phyloP scores from a whole-genome alignment of 306 rosid genomes.

The Cucumis cinereus region DNA sequence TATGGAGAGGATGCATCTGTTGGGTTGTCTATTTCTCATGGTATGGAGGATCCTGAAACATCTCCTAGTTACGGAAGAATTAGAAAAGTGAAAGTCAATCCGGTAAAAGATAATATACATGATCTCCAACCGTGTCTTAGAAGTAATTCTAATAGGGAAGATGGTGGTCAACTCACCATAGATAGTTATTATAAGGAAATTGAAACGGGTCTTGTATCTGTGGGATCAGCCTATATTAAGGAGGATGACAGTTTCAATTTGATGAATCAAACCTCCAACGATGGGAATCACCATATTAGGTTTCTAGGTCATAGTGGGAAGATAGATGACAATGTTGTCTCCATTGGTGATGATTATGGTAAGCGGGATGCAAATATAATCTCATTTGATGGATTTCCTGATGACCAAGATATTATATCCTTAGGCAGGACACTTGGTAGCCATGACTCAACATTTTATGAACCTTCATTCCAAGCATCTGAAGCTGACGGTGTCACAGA shows the following conservation, averaged over 20 bases:
- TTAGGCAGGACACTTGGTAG: conserved; percentile 32
- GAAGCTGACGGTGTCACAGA: conserved; percentile 32
- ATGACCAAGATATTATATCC: conserved; percentile 45
- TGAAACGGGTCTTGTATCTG: conserved; percentile 27
- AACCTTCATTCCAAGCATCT: conserved; percentile 39
- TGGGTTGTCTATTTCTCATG: conserved; percentile 54
- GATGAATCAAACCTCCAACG: conserved; percentile 37
- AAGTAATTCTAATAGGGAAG: conserved; percentile 23
- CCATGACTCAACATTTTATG: conserved; percentile 42
- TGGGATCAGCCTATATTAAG: conserved; percentile 37
- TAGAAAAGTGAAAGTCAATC: conserved; percentile 44
- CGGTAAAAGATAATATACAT: conserved; percentile 38
- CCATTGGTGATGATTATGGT: conserved; percentile 32
- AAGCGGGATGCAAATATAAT: conserved; percentile 38
- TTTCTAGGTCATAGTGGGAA: conserved; percentile 25
- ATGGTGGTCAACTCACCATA: conserved; percentile 22
- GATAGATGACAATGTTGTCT: conserved; percentile 25
- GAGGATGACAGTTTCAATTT: conserved; percentile 26
- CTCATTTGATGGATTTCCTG: conserved; percentile 56
- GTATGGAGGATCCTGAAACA: conserved; percentile 37
- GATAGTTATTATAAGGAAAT: conserved; percentile 32
- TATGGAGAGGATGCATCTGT: conserved; percentile 36
- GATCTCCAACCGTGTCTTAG: conserved; percentile 7
- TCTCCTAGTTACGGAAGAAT: conserved; percentile 35
- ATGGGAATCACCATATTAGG: conserved; percentile 35